Evolutionary conservation across 2,329 filamentous ascomycete genomes (phyloP).

Genomic region (Emergomyces orientalis): DNA sequence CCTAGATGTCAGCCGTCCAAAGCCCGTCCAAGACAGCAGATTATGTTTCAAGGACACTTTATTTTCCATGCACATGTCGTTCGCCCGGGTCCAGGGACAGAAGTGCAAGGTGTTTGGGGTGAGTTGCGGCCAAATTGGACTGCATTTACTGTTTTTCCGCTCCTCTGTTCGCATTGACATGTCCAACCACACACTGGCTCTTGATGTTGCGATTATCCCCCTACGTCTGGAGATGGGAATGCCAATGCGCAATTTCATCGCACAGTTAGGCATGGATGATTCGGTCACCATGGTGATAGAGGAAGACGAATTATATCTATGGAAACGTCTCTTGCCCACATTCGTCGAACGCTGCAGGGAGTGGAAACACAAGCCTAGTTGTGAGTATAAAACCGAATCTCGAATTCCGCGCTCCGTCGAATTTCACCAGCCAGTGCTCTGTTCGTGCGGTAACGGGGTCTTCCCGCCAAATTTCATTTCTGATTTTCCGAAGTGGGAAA

Average conservation of each 20-base stretch:
- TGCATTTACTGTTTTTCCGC: slow-evolving; percentile 21
- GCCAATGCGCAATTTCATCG: slow-evolving; percentile 8
- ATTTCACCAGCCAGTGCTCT: slow-evolving; percentile 20
- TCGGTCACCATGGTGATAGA: slow-evolving; percentile 16
- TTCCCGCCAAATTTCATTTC: slow-evolving; percentile 18
- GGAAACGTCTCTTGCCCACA: slow-evolving; percentile 26
- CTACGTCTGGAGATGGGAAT: slow-evolving; percentile 15
- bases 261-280: slow-evolving; percentile 1
- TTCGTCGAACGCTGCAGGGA: slow-evolving; percentile 31
- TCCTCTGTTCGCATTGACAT: slow-evolving; percentile 23
- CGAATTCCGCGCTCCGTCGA: slow-evolving; percentile 22
- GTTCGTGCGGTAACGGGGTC: slow-evolving; percentile 27
- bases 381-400: slow-evolving; percentile 22
- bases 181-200: slow-evolving; percentile 21
- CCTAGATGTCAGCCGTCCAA: not conserved
- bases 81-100: slow-evolving; percentile 15
- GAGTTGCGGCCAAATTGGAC: slow-evolving; percentile 8
- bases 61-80: slow-evolving; percentile 20
- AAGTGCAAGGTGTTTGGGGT: slow-evolving; percentile 16
- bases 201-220: slow-evolving; percentile 27
- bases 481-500: slow-evolving; percentile 15
- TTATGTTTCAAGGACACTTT: slow-evolving; percentile 24
- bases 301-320: slow-evolving; percentile 23
- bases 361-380: slow-evolving; percentile 29
- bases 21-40: slow-evolving; percentile 11